Evolutionary conservation across 2,329 filamentous ascomycete genomes (phyloP), one percentile per base, ranked within the genome.

Genomic region (Aureobasidium sp.): DNA sequence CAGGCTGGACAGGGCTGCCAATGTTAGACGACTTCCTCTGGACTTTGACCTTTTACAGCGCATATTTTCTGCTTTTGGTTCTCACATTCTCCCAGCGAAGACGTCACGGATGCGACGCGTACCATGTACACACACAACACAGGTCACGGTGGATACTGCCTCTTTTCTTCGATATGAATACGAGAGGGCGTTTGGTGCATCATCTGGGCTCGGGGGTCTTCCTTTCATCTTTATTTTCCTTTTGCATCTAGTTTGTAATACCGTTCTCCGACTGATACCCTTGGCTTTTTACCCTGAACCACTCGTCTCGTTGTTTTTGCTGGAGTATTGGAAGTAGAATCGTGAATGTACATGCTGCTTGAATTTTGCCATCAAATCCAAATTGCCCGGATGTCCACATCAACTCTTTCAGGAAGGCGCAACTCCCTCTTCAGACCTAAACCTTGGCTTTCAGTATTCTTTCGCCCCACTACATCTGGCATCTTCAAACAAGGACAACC

Each of bases 1-100:
- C 80, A 80, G 25, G 81, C 78, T 63, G 78, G 80, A 50, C 80
- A 80, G 16, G 81, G 79, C 62, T 89, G 86, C 77, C 83, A 85
- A 70, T 89, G 86, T 74, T 89, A 81, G 76, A 68, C 39, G 39
- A 47, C 42, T 32, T 32, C 37, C n/a, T 34, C 21, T 21, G 21
- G 1, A 21, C 21, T 21, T 21, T 21, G 21, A 21, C 21, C 21
- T 21, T 21, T 21, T 21, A 21, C 21, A 21, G 21, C 21, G 21
- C 21, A 21, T 1, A 13, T 25, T 27, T n/a, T 21, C 16, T 37
- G 36, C 21, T 59, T 59, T 57, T 42, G 21, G 21, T 21, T 42
- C 57, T 45, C 37, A 37, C 5, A 41, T 45, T 50, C 34, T 50
- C 21, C 36, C 45, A 59, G 57, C 57, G 36, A 59, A 59, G 42